Evolutionary conservation across 208 protist species (phyloP).

Genomic region (Tritrichomonas foetus): DNA sequence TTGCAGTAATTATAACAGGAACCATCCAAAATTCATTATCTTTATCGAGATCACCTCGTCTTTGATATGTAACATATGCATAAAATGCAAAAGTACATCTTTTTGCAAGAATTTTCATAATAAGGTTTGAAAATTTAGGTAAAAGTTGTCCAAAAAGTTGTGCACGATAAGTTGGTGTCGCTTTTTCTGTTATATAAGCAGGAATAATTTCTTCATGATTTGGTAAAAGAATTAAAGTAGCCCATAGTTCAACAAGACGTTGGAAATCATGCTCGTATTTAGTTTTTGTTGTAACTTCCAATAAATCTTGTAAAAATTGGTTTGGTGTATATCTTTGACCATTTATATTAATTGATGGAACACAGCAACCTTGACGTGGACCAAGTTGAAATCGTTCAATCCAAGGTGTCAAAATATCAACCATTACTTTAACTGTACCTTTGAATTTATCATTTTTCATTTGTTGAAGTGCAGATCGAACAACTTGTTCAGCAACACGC

Average conservation of each 20-base stretch:
- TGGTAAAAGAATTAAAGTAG: neutral
- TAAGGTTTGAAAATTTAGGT: neutral
- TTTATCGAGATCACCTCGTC: neutral
- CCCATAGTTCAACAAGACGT: neutral
- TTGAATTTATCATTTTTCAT: neutral
- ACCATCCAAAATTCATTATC: slow-evolving; percentile 17
- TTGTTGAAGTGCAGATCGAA: neutral
- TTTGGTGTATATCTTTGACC: neutral
- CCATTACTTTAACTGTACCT: neutral
- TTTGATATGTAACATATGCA: slow-evolving; percentile 13
- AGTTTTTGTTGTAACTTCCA: neutral
- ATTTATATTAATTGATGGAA: neutral
- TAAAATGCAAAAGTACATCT: slow-evolving; percentile 22
- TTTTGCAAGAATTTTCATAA: neutral
- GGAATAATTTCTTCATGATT: neutral
- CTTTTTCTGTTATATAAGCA: neutral
- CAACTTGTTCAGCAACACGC: neutral
- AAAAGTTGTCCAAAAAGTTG: neutral
- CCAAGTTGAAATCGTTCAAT: neutral
- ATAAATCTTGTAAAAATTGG: neutral
- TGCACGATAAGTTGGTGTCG: neutral
- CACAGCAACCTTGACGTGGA: neutral
- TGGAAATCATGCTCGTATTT: slow-evolving; percentile 8
- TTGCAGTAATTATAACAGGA: neutral
- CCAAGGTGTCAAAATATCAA: neutral